A percentile compares a stretch with the other conserved stretches of the same genome.
Conservation (phyloP, 1,284 basidiomycete species). For the Takashimella koratensis region DNA sequence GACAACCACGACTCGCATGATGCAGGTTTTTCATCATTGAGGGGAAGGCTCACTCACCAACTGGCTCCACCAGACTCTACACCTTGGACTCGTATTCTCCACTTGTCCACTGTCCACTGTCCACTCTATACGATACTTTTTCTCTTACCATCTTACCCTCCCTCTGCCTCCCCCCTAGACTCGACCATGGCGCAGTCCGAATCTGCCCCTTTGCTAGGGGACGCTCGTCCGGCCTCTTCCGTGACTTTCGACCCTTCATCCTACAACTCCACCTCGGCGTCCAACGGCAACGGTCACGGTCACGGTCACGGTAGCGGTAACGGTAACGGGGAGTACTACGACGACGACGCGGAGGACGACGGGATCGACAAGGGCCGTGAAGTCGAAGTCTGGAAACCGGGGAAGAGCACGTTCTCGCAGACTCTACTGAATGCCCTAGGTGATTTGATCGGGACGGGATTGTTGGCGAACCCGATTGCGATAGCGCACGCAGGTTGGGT, state of each 20-base stretch:
- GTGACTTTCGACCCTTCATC: background rate
- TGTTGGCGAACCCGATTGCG: constrained; percentile 81
- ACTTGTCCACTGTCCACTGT: no score
- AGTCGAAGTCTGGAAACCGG: constrained; percentile 50
- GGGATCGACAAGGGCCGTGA: constrained; percentile 22
- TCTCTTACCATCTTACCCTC: no score
- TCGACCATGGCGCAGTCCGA: no score
- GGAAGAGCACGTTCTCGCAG: constrained; percentile 69
- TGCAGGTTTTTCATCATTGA: no score
- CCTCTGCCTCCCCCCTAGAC: no score
- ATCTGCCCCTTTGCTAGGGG: background rate
- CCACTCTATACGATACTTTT: no score
- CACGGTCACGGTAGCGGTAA: background rate
- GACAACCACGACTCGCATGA: no score
- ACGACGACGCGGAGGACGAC: constrained; percentile 9
- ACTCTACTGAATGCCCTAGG: constrained; percentile 82
- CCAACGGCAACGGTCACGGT: background rate
- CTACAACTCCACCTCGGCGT: background rate
- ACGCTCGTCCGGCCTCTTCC: background rate
- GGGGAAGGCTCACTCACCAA: no score
- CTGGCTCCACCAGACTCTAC: no score
- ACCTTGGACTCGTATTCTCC: no score
- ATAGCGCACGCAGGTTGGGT: constrained; percentile 83
- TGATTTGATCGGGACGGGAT: constrained; percentile 78
- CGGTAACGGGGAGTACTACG: background rate